phyloP scores from a whole-genome alignment of 2,329 filamentous ascomycete species.

The Coniochaeta sp. region DNA sequence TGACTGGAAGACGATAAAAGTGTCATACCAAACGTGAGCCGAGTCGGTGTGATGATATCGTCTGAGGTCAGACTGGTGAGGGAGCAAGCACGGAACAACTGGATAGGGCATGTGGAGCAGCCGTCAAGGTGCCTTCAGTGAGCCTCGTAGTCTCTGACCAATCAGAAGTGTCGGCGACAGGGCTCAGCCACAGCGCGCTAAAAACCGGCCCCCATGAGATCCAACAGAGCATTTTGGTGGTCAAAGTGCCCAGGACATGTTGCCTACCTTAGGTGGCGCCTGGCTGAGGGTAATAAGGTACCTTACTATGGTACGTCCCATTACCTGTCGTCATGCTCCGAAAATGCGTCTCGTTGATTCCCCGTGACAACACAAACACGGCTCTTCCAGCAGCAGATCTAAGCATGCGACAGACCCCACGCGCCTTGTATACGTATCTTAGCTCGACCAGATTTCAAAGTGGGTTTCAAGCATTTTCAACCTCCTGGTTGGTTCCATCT shows the following conservation, averaged over 20 bases:
- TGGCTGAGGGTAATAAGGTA: too few species aligned
- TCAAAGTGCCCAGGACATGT: background rate
- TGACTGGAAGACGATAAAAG: too few species aligned
- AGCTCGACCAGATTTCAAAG: background rate
- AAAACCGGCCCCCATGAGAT: background rate
- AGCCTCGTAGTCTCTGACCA: conserved; percentile 1
- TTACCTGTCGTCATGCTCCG: background rate
- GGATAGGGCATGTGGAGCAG: background rate
- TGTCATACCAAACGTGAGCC: too few species aligned
- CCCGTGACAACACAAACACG: background rate
- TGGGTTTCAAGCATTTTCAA: background rate
- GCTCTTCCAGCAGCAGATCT: background rate
- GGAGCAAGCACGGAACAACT: too few species aligned
- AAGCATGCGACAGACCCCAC: background rate
- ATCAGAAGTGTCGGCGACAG: background rate
- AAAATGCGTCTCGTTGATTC: background rate
- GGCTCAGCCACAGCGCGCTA: background rate
- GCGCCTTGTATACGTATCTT: background rate
- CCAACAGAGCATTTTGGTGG: background rate
- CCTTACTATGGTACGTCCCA: background rate
- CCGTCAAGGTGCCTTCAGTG: background rate
- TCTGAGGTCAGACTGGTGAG: background rate
- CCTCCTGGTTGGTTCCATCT: background rate
- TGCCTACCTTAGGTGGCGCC: too few species aligned
- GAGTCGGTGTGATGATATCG: background rate